Evolutionary conservation across 768 basidiomycete genomes (phyloP).

Genomic region (Strobilomyces confusus): DNA sequence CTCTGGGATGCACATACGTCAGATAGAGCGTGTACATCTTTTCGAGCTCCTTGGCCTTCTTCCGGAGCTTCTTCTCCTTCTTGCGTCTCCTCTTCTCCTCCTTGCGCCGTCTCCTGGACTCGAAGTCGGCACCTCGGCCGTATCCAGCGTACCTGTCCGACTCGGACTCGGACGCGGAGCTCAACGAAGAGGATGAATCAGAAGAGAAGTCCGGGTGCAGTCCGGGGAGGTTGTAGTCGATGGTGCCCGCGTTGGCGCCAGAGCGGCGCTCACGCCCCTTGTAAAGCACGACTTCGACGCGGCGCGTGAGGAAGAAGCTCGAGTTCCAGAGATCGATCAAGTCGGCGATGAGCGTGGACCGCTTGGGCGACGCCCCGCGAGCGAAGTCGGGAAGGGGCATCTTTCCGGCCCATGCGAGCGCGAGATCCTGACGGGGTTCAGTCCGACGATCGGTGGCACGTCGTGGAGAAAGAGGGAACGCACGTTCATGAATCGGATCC

Average conservation of each 20-base stretch:
- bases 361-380: constrained; percentile 49
- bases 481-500: constrained; percentile 77
- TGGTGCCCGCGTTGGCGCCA: constrained; percentile 51
- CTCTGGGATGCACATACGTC: constrained; percentile 42
- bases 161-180: constrained; percentile 42
- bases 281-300: constrained; percentile 78
- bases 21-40: constrained; percentile 64
- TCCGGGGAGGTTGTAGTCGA: constrained; percentile 52
- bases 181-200: constrained; percentile 36
- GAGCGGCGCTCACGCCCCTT: constrained; percentile 75
- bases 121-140: constrained; percentile 44
- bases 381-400: constrained; percentile 57
- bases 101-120: constrained; percentile 49
- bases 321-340: constrained; percentile 78
- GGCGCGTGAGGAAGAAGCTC: constrained; percentile 69
- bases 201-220: constrained; percentile 42
- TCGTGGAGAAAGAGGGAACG: constrained; percentile 15
- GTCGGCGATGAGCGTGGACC: constrained; percentile 60
- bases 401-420: constrained; percentile 72
- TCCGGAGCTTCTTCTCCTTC: constrained; percentile 61
- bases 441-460: neutral
- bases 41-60: constrained; percentile 55
- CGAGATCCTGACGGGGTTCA: constrained; percentile 51
- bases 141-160: constrained; percentile 43
- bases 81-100: constrained; percentile 59